These are phyloP conservation scores for Artemisia tridentata DNA, from an alignment of 129 eudicot genomes.

Conservation along the genomic window DNA sequence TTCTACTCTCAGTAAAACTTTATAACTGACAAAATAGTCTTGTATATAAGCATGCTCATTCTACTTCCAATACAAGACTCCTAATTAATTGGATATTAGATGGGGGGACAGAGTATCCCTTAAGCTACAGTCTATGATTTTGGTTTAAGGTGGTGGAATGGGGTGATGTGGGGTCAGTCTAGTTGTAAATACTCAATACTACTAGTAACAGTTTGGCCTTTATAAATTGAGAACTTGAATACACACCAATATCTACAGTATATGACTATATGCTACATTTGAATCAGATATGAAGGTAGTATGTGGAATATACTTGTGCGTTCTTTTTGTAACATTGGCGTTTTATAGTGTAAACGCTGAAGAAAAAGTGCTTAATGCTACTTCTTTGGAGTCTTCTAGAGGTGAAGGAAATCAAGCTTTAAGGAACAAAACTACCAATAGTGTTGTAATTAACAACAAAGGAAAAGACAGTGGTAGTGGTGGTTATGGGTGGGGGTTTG, in stretches of 20 bases:
- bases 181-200: conserved; percentile 23
- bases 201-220: neutral
- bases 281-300: conserved; percentile 28
- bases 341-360: conserved; percentile 20
- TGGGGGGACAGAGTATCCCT: conserved; percentile 40
- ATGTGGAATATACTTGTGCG: conserved; percentile 18
- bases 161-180: conserved; percentile 29
- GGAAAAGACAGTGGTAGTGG: conserved; percentile 35
- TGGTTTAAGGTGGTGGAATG: conserved; percentile 18
- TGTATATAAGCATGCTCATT: conserved; percentile 25
- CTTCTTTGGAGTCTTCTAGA: conserved; percentile 16
- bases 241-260: neutral
- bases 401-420: conserved; percentile 6
- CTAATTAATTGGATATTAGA: conserved; percentile 22
- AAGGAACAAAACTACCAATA: conserved; percentile 31
- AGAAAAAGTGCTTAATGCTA: conserved; percentile 14
- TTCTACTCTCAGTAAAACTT: neutral
- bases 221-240: conserved; percentile 21
- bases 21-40: conserved; percentile 6
- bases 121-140: conserved; percentile 29
- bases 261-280: conserved; percentile 4
- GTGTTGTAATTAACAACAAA: conserved; percentile 33
- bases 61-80: conserved; percentile 27
- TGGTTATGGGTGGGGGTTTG: conserved; percentile 41
- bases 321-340: conserved; percentile 12